Evolutionary conservation across 441 rosid genomes (phyloP), one percentile per base, ranked within the genome.

Genomic region (Erysimum cheiri): DNA sequence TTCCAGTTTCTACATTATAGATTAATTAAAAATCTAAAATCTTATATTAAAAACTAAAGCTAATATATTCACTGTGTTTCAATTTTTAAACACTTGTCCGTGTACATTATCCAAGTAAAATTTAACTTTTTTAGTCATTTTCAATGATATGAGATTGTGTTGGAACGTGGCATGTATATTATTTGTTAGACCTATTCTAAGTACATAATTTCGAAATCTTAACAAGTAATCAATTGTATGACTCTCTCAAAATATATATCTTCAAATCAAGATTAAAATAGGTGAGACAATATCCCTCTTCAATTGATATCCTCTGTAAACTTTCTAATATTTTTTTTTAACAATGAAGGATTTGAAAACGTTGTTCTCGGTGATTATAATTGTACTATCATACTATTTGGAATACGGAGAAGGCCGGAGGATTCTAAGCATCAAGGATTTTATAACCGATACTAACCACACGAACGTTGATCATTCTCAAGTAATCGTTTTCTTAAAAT

Each of bases 181-280:
- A 22, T 31, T 0, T 44, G 11, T 44, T 44, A 15, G 49, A 44
- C 8, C 8, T 43, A 43, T 6, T 1, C 33, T 3, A 43, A 43
- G 15, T n/a, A 6, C 47, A n/a, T 43, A 6, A 15, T 15, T 9
- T 3, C 12, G 40, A 36, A 36, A 8, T 36, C 3, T 9, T 36
- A 12, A 9, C 12, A 36, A 36, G 40, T 10, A 36, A 36, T 36
- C 4, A 8, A 15, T 44, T 7, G 48, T 15, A 43, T 2, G 24
- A 15, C 2, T 43, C 48, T 44, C 47, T 41, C 47, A 41, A 41
- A 41, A 41, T n/a, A 33, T 6, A 6, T 6, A 41, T 41, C 19
- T 13, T 41, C 47, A 41, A 41, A 41, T 41, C 47, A n/a, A 41
- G 47, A 41, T n/a, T 41, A n/a, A n/a, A 41, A 41, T 41, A n/a